A percentile compares a stretch with the other conserved stretches of the same genome.
These are phyloP conservation scores for Eimeria acervulina DNA, from an alignment of 169 alveolate genomes.

Conservation along the genomic window DNA sequence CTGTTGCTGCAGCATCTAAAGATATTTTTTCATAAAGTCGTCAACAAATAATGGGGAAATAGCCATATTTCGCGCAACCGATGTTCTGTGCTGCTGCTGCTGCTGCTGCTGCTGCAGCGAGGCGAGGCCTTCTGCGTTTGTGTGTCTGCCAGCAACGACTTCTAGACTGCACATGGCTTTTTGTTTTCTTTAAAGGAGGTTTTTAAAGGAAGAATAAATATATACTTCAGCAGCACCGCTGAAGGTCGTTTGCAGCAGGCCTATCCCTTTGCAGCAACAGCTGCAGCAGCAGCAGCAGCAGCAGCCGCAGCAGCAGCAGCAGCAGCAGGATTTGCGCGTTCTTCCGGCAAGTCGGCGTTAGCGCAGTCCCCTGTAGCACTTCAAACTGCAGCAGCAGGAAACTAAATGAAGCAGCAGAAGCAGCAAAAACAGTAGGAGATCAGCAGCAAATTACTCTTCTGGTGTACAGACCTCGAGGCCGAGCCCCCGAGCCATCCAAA, in stretches of 20 bases:
- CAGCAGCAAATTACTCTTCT: neutral
- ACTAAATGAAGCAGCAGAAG: neutral
- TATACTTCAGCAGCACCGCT: neutral
- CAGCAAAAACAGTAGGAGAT: neutral
- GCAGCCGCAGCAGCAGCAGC: neutral
- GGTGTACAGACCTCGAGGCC: neutral
- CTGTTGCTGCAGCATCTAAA: neutral
- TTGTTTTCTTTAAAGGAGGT: neutral
- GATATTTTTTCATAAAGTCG: neutral
- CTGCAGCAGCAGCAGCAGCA: conserved; percentile 32
- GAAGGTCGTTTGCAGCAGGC: neutral
- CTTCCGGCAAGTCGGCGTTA: too few relatives aligned
- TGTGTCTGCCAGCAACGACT: neutral
- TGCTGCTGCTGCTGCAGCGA: neutral
- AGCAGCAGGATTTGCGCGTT: neutral
- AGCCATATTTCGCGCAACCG: neutral
- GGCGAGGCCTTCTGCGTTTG: neutral
- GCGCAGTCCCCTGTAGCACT: neutral
- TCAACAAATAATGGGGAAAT: neutral
- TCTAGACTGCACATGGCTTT: neutral
- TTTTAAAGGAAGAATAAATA: neutral
- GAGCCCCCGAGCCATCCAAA: neutral
- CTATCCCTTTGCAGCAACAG: neutral
- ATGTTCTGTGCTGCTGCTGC: conserved; percentile 42
- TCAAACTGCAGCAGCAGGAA: neutral